Base-by-base conservation (phyloP, 164 flowering plant species). In the Aristolochia californica region DNA sequence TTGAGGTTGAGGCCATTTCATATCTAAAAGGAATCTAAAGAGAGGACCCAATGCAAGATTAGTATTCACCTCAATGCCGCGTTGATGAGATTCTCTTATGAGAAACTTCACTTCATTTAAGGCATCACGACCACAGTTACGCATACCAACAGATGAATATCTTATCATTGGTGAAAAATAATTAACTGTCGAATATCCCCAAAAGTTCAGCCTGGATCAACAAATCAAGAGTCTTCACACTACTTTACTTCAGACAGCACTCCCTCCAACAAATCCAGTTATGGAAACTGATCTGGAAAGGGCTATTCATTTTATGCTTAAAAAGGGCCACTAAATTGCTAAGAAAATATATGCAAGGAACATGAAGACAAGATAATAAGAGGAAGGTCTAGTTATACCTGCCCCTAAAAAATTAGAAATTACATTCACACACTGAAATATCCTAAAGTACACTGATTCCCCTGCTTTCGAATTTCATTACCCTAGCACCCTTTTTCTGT, bases 121-220 rank as follows among this genome's bases (percentile, higher is more conserved):
- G 55, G 95, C 90, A 67, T 78, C 88, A 60, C 53, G 75, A 40
- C 96, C 98, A 76, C 79, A 77, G 56, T 83, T 79, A 43, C 61
- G 70, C 56, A 45, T 66, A 34, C 93, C 96, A 70, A 78, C 70
- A 59, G 90, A 78, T 51, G 98, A 80, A 59, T 91, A 91, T 76
- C 98, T 82, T 60, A 78, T 70, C 98, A 91, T 91, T 28, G 98
- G 96, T 58, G 98, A 84, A 72, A 91, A 91, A 76, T 58, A 88
- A 64, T 82, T 84, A 65, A 86, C 60, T n/a, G 98, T 86, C 56
- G 98, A 91, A 74, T 91, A 91, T 56, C 98, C 98, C 98, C 98
- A 91, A 72, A 88, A 91, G 48, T 91, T 91, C 68, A 88, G 52
- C 82, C 98, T 91, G 80, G 27, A 70, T 20, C 50, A 70, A 48